Percentiles rank a stretch among this genome's conserved stretches.
Evolutionary conservation across 176 grass and related monocot genomes (phyloP).

Genomic region (Aechmea fasciata): DNA sequence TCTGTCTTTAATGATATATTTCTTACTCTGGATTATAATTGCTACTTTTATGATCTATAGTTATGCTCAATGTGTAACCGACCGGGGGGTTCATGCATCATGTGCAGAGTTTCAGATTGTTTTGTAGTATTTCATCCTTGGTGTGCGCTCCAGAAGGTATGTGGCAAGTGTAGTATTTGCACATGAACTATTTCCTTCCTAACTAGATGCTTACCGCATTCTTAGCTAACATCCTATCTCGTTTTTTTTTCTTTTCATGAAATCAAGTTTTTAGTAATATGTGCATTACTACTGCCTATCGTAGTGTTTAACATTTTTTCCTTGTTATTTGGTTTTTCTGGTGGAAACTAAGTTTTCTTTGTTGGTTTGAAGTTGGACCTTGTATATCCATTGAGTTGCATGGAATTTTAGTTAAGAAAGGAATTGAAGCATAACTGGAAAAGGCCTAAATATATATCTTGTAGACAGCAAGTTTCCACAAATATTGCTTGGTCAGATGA

Average conservation of each 20-base stretch:
- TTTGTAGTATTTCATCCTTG: slow-evolving; percentile 78
- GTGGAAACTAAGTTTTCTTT: background rate
- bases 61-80: slow-evolving; percentile 73
- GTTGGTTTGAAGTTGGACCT: background rate
- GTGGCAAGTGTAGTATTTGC: background rate
- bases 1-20: slow-evolving; percentile 2
- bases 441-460: no score
- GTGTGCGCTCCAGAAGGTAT: slow-evolving; percentile 89
- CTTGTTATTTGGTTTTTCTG: background rate
- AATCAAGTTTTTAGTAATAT: no score
- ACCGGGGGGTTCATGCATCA: slow-evolving; percentile 68
- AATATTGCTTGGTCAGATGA: background rate
- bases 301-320: background rate
- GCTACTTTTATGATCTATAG: slow-evolving; percentile 33
- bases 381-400: background rate
- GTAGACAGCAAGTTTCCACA: no score
- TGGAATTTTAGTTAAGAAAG: no score
- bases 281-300: no score
- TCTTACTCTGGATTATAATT: background rate
- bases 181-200: background rate
- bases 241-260: background rate
- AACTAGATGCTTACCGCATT: background rate
- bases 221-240: background rate
- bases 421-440: no score
- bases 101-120: slow-evolving; percentile 69